Evolutionary conservation across 2,329 filamentous ascomycete species (phyloP), one percentile per base, ranked within the genome.

Genomic region (Pseudogymnoascus sp.): DNA sequence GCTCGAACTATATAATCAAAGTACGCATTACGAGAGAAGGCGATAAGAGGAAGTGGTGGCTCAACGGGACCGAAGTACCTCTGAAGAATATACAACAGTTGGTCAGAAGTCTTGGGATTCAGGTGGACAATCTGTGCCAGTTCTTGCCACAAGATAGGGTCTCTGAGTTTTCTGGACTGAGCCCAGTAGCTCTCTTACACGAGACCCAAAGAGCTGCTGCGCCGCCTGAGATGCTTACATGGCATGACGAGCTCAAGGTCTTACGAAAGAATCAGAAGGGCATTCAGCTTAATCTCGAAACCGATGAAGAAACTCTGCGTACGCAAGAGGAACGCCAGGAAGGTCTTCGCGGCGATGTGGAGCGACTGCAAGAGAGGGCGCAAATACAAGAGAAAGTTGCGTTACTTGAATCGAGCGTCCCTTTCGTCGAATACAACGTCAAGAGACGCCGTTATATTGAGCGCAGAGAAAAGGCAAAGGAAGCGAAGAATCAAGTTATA

Each of bases 121-220:
- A 99, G 74, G 90, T 97, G 66, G 94, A 99, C 77, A 99, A 99
- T 68, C 80, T 99, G 1, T 99, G 94, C 73, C 94, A 99, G 72
- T 99, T 99, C 69, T 78, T 99, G 48, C 94, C 94, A 0, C 94
- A 99, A 74, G 94, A 99, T 72, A 89, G 92, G 67, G 94, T 99
- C 1, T 90, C 92, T 25, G 92, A 97, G 71, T 99, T 99, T 72
- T 91, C 94, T 4, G 88, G 84, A 4, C 83, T 96, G 67, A 89
- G 85, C 7, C 88, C 93, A 0, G 79, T 96, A 10, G 88, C 95
- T 48, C 82, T 97, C 18, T 80, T 99, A 0, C 82, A 86, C 63
- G 90, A 94, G 69, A 99, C 94, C 0, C 86, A 96, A 65, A 86
- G 92, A 70, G 94, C 94, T 35, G 92, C 92, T 5, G 94, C 92